These are phyloP conservation scores for Rhamnella rubrinervis DNA, from an alignment of 331 rosid genomes.

Conservation along the genomic window DNA sequence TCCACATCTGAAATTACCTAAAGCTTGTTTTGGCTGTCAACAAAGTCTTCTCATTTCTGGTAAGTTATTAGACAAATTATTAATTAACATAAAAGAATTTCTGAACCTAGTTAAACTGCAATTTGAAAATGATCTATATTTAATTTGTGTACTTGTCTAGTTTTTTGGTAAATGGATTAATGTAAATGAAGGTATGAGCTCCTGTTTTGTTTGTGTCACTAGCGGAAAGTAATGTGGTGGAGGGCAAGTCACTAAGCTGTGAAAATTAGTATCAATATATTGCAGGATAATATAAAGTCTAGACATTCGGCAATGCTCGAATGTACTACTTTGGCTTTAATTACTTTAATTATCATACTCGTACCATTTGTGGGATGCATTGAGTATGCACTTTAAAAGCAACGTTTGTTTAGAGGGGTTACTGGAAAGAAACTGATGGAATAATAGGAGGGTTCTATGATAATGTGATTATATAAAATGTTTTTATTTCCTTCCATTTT, in stretches of 20 bases:
- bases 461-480: too few species aligned
- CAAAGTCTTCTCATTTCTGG: conserved; percentile 60
- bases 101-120: neutral
- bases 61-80: conserved; percentile 29
- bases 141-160: neutral
- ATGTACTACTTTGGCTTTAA: neutral
- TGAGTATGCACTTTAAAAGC: too few species aligned
- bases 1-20: conserved; percentile 39
- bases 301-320: neutral
- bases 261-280: neutral
- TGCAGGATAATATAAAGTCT: neutral
- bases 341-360: neutral
- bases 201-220: neutral
- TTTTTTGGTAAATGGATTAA: neutral
- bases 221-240: neutral
- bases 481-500: too few species aligned
- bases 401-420: too few species aligned
- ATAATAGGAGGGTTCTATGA: too few species aligned
- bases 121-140: neutral
- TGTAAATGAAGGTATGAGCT: neutral
- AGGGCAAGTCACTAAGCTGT: neutral
- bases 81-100: neutral
- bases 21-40: conserved; percentile 88
- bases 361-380: too few species aligned
- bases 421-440: too few species aligned